Evolutionary conservation across 1,139 yeast species (phyloP).

Genomic region (Kodamaea derodonti): DNA sequence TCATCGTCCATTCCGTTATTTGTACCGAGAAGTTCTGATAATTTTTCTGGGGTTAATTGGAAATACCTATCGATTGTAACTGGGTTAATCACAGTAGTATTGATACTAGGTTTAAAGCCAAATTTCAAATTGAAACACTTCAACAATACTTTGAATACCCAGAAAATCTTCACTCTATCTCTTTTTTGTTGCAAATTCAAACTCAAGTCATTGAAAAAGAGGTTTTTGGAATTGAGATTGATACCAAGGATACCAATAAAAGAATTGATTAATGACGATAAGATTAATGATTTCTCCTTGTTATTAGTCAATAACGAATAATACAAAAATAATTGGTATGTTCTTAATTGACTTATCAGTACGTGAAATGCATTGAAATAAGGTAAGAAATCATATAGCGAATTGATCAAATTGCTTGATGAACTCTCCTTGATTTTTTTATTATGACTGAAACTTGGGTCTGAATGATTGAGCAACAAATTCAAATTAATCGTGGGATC

Average conservation of each 20-base stretch:
- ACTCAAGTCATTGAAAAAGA: conserved; percentile 45
- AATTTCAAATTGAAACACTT: conserved; percentile 50
- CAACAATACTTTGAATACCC: conserved; percentile 55
- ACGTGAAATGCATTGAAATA: conserved; percentile 45
- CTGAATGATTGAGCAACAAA: conserved; percentile 35
- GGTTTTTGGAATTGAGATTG: conserved; percentile 42
- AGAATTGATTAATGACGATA: conserved; percentile 41
- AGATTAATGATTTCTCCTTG: conserved; percentile 43
- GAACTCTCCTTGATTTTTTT: conserved; percentile 9
- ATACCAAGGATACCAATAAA: conserved; percentile 48
- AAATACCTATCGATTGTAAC: conserved; percentile 48
- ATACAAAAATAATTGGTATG: conserved; percentile 39
- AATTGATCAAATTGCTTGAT: conserved; percentile 24
- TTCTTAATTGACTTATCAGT: conserved; percentile 39
- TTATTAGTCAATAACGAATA: conserved; percentile 45
- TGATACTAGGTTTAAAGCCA: conserved; percentile 46
- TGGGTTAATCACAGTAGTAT: conserved; percentile 48
- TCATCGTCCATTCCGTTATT: conserved; percentile 27
- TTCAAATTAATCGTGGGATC: conserved; percentile 45
- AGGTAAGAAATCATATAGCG: conserved; percentile 45
- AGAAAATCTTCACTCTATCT: conserved; percentile 55
- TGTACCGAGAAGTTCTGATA: conserved; percentile 31
- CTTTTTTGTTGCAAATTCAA: conserved; percentile 35
- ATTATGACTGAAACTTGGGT: conserved; percentile 30
- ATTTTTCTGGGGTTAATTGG: conserved; percentile 45